A percentile compares a stretch with the other conserved stretches of the same genome.
These are phyloP conservation scores for Euphorbia schlechtendalii DNA, from an alignment of 441 rosid genomes.

Conservation along the genomic window DNA sequence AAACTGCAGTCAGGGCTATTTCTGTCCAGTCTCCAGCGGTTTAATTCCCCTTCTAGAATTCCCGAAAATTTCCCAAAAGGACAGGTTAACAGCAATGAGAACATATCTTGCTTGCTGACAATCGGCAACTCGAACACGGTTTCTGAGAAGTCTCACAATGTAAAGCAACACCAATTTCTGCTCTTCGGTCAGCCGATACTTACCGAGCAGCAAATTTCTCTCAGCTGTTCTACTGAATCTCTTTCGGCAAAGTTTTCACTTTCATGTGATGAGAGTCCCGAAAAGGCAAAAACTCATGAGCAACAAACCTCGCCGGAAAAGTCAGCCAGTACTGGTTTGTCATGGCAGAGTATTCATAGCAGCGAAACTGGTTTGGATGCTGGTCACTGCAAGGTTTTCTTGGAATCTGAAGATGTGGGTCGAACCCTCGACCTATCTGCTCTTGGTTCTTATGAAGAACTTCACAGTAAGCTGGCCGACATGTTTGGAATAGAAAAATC, in stretches of 20 bases:
- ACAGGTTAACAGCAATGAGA: constrained; percentile 34
- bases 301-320: constrained; percentile 28
- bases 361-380: constrained; percentile 42
- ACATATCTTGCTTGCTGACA: constrained; percentile 66
- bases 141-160: constrained; percentile 41
- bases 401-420: constrained; percentile 89
- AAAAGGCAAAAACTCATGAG: constrained; percentile 25
- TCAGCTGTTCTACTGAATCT: constrained; percentile 34
- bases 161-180: constrained; percentile 59
- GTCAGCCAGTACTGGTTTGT: constrained; percentile 28
- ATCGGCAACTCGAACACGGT: constrained; percentile 52
- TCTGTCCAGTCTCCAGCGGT: constrained; percentile 43
- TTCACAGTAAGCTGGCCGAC: constrained; percentile 49
- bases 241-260: constrained; percentile 24
- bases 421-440: constrained; percentile 72
- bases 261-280: constrained; percentile 22
- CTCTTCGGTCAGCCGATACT: constrained; percentile 88
- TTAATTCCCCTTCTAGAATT: constrained; percentile 35
- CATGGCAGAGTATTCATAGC: constrained; percentile 36
- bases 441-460: constrained; percentile 72
- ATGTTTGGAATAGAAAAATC: constrained; percentile 71
- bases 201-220: constrained; percentile 74
- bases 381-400: constrained; percentile 84
- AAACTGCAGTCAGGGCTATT: constrained; percentile 62
- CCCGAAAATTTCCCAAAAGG: constrained; percentile 31